These are phyloP conservation scores for Lentinula guzmanii DNA, from an alignment of 768 basidiomycete species.

Conservation along the genomic window DNA sequence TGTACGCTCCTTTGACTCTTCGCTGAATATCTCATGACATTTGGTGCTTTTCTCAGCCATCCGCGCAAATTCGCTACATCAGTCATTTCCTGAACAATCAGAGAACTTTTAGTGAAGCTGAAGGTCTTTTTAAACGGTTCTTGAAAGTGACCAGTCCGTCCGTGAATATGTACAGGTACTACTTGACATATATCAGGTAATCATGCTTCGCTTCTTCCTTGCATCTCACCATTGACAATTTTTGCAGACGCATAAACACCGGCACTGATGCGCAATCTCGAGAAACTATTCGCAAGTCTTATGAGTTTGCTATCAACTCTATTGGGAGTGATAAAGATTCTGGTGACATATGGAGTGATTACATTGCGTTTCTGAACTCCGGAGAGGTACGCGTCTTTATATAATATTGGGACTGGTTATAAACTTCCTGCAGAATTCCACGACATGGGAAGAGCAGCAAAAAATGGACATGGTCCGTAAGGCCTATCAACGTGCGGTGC, in stretches of 20 bases:
- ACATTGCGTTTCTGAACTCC: constrained; percentile 81
- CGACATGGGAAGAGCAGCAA: constrained; percentile 94
- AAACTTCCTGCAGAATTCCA: constrained; percentile 22
- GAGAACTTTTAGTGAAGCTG: constrained; percentile 67
- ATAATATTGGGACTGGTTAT: background rate
- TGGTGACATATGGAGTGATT: constrained; percentile 91
- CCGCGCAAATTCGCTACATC: constrained; percentile 82
- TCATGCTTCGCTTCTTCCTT: constrained; percentile 5
- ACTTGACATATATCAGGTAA: constrained; percentile 88
- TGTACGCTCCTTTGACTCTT: constrained; percentile 39
- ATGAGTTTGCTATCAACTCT: constrained; percentile 86
- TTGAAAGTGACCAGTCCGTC: constrained; percentile 71
- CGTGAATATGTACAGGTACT: constrained; percentile 90
- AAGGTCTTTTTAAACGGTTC: constrained; percentile 85
- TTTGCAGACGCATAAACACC: constrained; percentile 57
- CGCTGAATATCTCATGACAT: background rate
- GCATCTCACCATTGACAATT: constrained; percentile 10
- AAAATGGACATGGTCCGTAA: constrained; percentile 91
- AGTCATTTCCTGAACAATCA: constrained; percentile 65
- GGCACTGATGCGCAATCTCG: constrained; percentile 56
- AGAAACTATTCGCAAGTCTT: constrained; percentile 78
- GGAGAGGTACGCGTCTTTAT: constrained; percentile 54
- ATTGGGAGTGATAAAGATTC: constrained; percentile 91
- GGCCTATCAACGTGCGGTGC: constrained; percentile 89
- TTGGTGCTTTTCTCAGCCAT: constrained; percentile 41